Percentiles rank a stretch among this genome's conserved stretches.
phyloP scores from a whole-genome alignment of 192 early-diverging fungal species.

The Dissophora globulifera region DNA sequence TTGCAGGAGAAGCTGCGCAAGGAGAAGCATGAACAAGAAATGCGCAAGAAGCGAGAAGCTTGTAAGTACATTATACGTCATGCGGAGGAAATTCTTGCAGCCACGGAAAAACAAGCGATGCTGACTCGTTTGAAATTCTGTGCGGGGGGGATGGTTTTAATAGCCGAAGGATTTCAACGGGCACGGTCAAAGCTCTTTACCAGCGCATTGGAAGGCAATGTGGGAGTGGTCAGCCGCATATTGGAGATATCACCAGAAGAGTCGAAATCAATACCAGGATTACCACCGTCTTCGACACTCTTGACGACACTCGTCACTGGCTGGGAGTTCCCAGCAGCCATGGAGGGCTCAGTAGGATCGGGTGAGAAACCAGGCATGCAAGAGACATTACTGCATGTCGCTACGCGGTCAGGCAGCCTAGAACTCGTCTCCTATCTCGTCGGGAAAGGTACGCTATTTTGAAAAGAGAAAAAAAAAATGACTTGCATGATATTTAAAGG shows the following conservation, averaged over 20 bases:
- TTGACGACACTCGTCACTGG: slow-evolving; percentile 29
- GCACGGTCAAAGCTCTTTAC: slow-evolving; percentile 39
- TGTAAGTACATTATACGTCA: slow-evolving; percentile 14
- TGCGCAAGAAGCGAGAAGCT: slow-evolving; percentile 28
- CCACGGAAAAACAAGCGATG: neutral
- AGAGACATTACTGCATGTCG: slow-evolving; percentile 52
- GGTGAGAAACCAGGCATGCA: slow-evolving; percentile 13
- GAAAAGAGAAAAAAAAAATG: too few relatives aligned
- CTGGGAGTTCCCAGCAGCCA: slow-evolving; percentile 37
- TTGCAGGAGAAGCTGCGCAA: slow-evolving; percentile 20
- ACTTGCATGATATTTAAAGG: too few relatives aligned
- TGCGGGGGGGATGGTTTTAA: neutral
- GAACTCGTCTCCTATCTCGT: slow-evolving; percentile 30
- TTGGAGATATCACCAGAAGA: slow-evolving; percentile 17
- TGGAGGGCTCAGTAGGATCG: neutral
- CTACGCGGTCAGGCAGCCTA: slow-evolving; percentile 20
- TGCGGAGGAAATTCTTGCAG: too few relatives aligned
- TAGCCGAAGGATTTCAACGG: slow-evolving; percentile 32
- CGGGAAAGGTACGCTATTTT: slow-evolving; percentile 25
- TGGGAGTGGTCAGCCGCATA: slow-evolving; percentile 26
- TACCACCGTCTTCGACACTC: slow-evolving; percentile 13
- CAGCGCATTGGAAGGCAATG: slow-evolving; percentile 2
- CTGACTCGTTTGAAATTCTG: neutral
- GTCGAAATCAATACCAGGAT: neutral
- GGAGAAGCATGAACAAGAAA: slow-evolving; percentile 28